A percentile compares a stretch with the other conserved stretches of the same genome.
These are phyloP conservation scores for Discostella pseudostelligera DNA, from an alignment of 108 stramenopile species.

Conservation along the genomic window DNA sequence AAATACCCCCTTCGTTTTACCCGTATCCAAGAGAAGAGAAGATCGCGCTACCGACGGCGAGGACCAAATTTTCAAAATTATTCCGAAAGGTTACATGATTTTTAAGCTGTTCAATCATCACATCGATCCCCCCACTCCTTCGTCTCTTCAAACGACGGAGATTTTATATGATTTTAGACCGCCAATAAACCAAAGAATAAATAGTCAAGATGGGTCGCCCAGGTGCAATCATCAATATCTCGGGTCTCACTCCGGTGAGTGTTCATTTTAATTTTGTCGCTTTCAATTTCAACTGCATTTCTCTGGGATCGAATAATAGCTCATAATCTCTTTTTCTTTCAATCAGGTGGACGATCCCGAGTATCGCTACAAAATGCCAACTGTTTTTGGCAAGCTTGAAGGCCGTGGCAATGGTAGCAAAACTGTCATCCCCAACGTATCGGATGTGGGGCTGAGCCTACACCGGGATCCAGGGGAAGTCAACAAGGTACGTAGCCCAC, in stretches of 20 bases:
- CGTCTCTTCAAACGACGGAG: constrained; percentile 26
- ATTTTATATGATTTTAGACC: constrained; percentile 35
- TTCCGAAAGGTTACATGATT: constrained; percentile 16
- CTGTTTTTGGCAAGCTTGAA: constrained; percentile 95
- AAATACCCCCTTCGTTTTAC: not conserved
- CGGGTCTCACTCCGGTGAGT: constrained; percentile 72
- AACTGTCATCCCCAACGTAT: constrained; percentile 95
- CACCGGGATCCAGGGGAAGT: constrained; percentile 93
- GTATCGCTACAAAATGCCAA: constrained; percentile 98
- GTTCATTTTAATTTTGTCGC: not conserved
- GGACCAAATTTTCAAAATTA: not conserved
- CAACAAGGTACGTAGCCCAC: constrained; percentile 58
- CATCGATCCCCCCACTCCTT: constrained; percentile 18
- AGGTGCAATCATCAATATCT: constrained; percentile 88
- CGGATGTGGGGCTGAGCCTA: constrained; percentile 79
- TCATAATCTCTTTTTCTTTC: too few relatives aligned
- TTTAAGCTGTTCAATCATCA: constrained; percentile 9
- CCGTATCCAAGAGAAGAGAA: not conserved
- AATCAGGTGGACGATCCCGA: constrained; percentile 84
- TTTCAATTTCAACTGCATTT: not conserved
- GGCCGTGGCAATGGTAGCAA: constrained; percentile 99
- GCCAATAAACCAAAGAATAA: constrained; percentile 28
- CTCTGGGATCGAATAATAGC: too few relatives aligned
- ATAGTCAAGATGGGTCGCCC: constrained; percentile 65
- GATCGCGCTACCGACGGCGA: not conserved